Conservation (phyloP, 805 yeast species). For the Kodamaea sagamina region DNA sequence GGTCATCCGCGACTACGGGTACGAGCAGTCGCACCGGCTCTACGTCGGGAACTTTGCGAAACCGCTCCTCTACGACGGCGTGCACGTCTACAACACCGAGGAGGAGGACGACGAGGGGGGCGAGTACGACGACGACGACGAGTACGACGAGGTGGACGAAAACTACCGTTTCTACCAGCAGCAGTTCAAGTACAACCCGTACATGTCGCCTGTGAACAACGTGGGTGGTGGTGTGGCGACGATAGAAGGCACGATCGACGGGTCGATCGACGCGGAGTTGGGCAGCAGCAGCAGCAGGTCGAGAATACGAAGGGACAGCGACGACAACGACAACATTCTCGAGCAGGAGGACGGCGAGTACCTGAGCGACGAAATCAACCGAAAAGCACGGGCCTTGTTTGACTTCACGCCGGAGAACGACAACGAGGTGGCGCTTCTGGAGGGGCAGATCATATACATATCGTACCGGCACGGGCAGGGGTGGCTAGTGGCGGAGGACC, state of each 20-base stretch:
- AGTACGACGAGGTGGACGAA: constrained; percentile 7
- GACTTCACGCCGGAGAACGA: constrained; percentile 93
- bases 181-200: constrained; percentile 12
- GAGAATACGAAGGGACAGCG: constrained; percentile 5
- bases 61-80: constrained; percentile 19
- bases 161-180: constrained; percentile 5
- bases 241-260: constrained; percentile 4
- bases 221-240: too few relatives aligned
- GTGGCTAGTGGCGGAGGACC: constrained; percentile 92
- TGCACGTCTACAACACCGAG: constrained; percentile 12
- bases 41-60: constrained; percentile 20
- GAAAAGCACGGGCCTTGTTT: constrained; percentile 80
- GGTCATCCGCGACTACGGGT: constrained; percentile 26
- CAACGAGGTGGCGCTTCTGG: constrained; percentile 76
- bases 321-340: not conserved
- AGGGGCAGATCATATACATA: constrained; percentile 84
- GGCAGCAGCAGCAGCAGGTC: too few relatives aligned
- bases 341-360: constrained; percentile 1
- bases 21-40: constrained; percentile 23
- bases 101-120: constrained; percentile 12
- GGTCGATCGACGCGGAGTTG: not conserved
- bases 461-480: constrained; percentile 96
- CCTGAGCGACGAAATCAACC: constrained; percentile 40
- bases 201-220: constrained; percentile 14
- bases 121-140: constrained; percentile 11